Base-by-base conservation (phyloP, 495 filamentous ascomycete species). In the Daldinia grandis region DNA sequence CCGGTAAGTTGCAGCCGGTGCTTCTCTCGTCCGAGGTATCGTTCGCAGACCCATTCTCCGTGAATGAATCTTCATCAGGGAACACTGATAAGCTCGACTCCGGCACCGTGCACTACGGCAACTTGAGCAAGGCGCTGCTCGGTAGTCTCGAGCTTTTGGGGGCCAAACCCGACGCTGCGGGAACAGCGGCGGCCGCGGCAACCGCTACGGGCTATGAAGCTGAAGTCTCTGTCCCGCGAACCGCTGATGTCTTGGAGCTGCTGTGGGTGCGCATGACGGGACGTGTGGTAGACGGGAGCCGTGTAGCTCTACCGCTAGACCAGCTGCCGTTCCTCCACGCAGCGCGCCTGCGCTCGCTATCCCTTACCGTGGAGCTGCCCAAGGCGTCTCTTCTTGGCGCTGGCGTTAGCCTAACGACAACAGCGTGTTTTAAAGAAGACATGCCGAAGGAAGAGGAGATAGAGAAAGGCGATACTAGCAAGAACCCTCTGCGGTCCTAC, bases 21-120 rank as follows among this genome's bases (percentile, higher is more conserved):
- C 74, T 84, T 2, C 56, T 91, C 8, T 87, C 86, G 1, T 77
- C 85, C 33, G 78, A 81, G 9, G 70, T 90, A 1, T 79, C 74
- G 0, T 81, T 91, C 33, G 68, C 72, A 5, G 35, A 64, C 1
- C 75, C 82, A 1, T 89, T 90, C 74, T 70, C 75, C 12, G 76
- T 80, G 15, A 49, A 24, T 3, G 82, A 86, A 1, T 80, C 84
- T 2, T 21, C 51, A 2, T 64, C 74, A 0, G 60, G 67, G 17
- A 87, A 90, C 74, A 49, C 69, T 50, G 68, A 73, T 27, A 64
- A 62, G 7, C 78, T 91, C 9, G 81, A 85, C 44, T 58, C 57
- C 14, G 87, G 83, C 57, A 90, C 88, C 8, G 82, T 90, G 25
- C 84, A 91, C 76, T 91, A 90, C 73, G 88, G 88, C 21, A 82